A percentile compares a stretch with the other conserved stretches of the same genome.
These are phyloP conservation scores for Nicotiana undulata DNA, from an alignment of 257 asterid species.

Conservation along the genomic window DNA sequence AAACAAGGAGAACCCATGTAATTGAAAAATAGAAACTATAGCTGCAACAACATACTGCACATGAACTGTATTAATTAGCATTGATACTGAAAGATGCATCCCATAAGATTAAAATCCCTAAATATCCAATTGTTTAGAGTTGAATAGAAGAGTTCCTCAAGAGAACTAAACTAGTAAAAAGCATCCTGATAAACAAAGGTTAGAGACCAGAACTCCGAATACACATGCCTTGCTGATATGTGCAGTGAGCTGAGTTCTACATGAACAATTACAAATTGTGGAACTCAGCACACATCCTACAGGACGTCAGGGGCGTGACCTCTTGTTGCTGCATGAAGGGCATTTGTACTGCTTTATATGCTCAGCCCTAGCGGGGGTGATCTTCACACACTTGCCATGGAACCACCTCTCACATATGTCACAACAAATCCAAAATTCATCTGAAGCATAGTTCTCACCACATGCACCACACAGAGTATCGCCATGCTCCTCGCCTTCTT, in stretches of 20 bases:
- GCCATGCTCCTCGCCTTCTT: slow-evolving; percentile 45
- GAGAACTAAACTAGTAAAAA: neutral
- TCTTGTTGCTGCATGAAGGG: slow-evolving; percentile 70
- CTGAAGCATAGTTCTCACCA: slow-evolving; percentile 52
- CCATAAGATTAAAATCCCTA: neutral
- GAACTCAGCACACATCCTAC: neutral
- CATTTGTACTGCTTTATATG: slow-evolving; percentile 82
- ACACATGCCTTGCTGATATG: neutral
- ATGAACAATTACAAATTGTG: neutral
- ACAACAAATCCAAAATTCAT: slow-evolving; percentile 77
- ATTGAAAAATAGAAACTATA: neutral
- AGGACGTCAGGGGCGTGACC: slow-evolving; percentile 33
- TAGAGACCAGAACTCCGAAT: neutral
- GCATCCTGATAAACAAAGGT: neutral
- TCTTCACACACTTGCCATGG: slow-evolving; percentile 81
- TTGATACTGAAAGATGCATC: neutral
- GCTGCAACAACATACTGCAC: neutral
- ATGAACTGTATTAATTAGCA: neutral
- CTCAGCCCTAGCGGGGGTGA: slow-evolving; percentile 81
- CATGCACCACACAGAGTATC: slow-evolving; percentile 71
- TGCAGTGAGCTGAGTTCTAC: neutral
- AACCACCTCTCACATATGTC: slow-evolving; percentile 78
- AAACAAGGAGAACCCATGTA: neutral
- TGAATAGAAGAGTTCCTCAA: neutral
- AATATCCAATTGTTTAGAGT: neutral